Evolutionary conservation across 176 grass and related monocot genomes (phyloP), one percentile per base, ranked within the genome.

Genomic region (Tillandsia leiboldiana): DNA sequence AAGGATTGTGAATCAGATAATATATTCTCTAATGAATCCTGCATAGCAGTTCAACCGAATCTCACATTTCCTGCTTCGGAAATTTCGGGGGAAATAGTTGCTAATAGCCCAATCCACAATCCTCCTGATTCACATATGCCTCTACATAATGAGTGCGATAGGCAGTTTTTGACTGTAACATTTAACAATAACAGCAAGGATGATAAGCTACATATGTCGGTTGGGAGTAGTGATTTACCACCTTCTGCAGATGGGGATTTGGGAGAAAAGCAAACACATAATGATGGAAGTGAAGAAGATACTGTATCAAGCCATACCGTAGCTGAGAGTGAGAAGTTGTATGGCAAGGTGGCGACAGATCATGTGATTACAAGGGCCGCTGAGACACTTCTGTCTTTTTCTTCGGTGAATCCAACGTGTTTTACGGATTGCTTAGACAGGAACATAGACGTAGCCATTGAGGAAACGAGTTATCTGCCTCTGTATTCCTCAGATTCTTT

Each of bases 341-440:
- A 42, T 7, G 33, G 6, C 7, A 67, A 20, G 33, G 26, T 59
- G 29, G 74, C 64, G 49, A 70, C 56, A 56, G 83, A 82, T 65
- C 51, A 47, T 54, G 10, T 58, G n/a, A 66, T 73, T 29, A 23
- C 72, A 42, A 64, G 47, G 14, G 89, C 94, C 27, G 94, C 94
- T 66, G 84, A 85, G 58, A 93, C 75, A 0, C 94, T 99, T 61
- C 11, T 99, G 63, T 93, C 84, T 33, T 74, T 99, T 33, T 87
- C 80, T 65, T 67, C 63, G 26, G 28, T 85, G 66, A 81, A 67
- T 28, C 76, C 72, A 27, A 66, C 69, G 10, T 29, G 49, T 42
- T 27, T 62, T 23, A 14, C 20, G 15, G 48, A 84, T 72, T 18
- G 23, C 53, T 49, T 49, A 13, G 70, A 26, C 58, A 76, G 56